Evolutionary conservation across 352 stramenopile genomes (phyloP), one percentile per base, ranked within the genome.

Genomic region (Vaucheria bursata): DNA sequence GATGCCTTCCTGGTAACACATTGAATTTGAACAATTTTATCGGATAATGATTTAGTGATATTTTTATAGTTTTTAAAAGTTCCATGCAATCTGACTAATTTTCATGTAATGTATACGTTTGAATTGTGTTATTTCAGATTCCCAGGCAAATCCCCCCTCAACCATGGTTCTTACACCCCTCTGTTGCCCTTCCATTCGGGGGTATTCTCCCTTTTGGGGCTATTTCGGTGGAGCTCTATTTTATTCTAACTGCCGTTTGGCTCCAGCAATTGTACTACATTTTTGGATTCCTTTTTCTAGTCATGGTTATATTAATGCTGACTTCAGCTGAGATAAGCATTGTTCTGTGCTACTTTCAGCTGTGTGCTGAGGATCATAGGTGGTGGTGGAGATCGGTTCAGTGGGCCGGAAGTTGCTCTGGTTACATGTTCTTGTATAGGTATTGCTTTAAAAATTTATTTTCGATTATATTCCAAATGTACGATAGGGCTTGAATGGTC

Each of bases 321-420:
- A 99, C 96, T 32, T 99, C 94, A 85, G 95, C 96, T 0, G 93
- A 99, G 85, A 96, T 99, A 49, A 95, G 93, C 39, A 96, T 99
- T 71, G 95, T 99, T 31, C 96, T 99, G 91, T 98, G 93, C 85
- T 99, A 99, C 91, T 97, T 99, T 85, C 95, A 99, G 88, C 89
- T 99, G 3, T 99, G 95, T 78, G 92, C 90, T 65, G 96, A 99
- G 88, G 96, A 99, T 89, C 98, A 99, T 88, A 93, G 92, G 79
- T 91, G 88, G 88, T 83, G 78, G 78, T 83, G 78, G 78, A 71
- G 78, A 25, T 75, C 50, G 5, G 31, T 83, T 40, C 73, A 81
- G 66, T 83, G 78, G 78, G 72, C 78, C 3, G 78, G 78, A 1
- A 81, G 72, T 12, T 83, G 78, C 40, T 71, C 78, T 2, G 71